Evolutionary conservation across 257 asterid genomes (phyloP).

Genomic region (Perilla frutescens): DNA sequence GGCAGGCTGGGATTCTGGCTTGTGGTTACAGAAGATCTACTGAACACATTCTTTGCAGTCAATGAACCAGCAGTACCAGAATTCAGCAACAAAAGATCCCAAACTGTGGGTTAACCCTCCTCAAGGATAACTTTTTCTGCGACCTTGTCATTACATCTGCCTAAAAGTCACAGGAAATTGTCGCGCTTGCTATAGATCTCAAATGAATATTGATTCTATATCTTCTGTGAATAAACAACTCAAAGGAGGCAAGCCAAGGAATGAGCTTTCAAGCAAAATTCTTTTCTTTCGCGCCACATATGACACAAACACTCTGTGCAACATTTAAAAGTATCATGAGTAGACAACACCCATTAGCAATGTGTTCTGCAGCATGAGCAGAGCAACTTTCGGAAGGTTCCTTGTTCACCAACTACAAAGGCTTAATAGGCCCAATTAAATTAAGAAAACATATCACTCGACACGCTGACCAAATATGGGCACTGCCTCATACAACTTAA

Average conservation of each 20-base stretch:
- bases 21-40: neutral
- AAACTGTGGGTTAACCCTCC: constrained; percentile 17
- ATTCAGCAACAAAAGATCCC: constrained; percentile 11
- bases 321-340: neutral
- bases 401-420: constrained; percentile 13
- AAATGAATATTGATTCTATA: constrained; percentile 23
- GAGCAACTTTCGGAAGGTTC: constrained; percentile 3
- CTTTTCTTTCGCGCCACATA: neutral
- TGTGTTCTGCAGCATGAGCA: constrained; percentile 13
- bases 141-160: constrained; percentile 30
- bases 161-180: constrained; percentile 25
- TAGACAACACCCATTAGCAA: constrained; percentile 19
- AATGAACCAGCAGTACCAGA: neutral
- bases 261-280: neutral
- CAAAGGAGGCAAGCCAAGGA: constrained; percentile 11
- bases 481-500: constrained; percentile 31
- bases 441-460: constrained; percentile 1
- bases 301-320: neutral
- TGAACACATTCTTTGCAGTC: constrained; percentile 9
- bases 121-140: constrained; percentile 9
- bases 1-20: constrained; percentile 22
- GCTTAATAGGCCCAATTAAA: constrained; percentile 24
- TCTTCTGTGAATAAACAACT: constrained; percentile 11
- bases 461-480: constrained; percentile 17
- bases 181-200: constrained; percentile 13